A percentile compares a stretch with the other conserved stretches of the same genome.
These are phyloP conservation scores for Trichoderma hamatum DNA, from an alignment of 2,329 filamentous ascomycete genomes.

Conservation along the genomic window DNA sequence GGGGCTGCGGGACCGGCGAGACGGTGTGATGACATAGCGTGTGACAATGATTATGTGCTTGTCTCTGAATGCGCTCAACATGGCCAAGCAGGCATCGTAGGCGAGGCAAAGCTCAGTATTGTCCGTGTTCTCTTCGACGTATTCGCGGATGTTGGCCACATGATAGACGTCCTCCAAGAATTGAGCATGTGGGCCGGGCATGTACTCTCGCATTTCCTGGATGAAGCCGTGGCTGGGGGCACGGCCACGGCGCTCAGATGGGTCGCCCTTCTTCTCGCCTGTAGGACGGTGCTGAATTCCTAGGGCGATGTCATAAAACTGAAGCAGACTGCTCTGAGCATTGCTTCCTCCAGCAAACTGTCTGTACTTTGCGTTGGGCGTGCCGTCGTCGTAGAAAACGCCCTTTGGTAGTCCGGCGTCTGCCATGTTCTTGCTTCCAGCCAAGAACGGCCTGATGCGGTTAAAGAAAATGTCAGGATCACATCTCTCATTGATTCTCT, in stretches of 20 bases:
- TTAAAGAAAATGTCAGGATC: constrained; percentile 95
- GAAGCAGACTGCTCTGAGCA: constrained; percentile 93
- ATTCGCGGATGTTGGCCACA: constrained; percentile 86
- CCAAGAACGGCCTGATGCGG: constrained; percentile 92
- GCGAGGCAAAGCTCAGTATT: constrained; percentile 73
- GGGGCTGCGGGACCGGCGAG: constrained; percentile 64
- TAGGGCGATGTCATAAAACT: constrained; percentile 93
- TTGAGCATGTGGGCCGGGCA: constrained; percentile 89
- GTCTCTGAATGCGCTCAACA: constrained; percentile 73
- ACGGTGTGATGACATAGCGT: constrained; percentile 91
- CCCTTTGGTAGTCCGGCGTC: constrained; percentile 89
- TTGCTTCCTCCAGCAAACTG: constrained; percentile 95
- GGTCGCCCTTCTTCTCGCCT: constrained; percentile 63
- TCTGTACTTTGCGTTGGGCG: constrained; percentile 67
- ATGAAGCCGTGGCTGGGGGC: constrained; percentile 76
- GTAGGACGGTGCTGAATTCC: constrained; percentile 90
- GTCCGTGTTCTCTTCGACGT: constrained; percentile 64
- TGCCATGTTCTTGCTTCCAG: constrained; percentile 96
- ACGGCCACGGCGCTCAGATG: constrained; percentile 46
- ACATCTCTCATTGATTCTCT: constrained; percentile 93
- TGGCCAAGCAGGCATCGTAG: constrained; percentile 85
- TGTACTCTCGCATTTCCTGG: constrained; percentile 94
- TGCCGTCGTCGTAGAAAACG: constrained; percentile 83
- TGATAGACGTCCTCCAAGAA: constrained; percentile 80
- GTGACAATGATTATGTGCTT: constrained; percentile 97